Evolutionary conservation across 352 stramenopile species (phyloP), one percentile per base, ranked within the genome.

Genomic region (Pythium dissimile): DNA sequence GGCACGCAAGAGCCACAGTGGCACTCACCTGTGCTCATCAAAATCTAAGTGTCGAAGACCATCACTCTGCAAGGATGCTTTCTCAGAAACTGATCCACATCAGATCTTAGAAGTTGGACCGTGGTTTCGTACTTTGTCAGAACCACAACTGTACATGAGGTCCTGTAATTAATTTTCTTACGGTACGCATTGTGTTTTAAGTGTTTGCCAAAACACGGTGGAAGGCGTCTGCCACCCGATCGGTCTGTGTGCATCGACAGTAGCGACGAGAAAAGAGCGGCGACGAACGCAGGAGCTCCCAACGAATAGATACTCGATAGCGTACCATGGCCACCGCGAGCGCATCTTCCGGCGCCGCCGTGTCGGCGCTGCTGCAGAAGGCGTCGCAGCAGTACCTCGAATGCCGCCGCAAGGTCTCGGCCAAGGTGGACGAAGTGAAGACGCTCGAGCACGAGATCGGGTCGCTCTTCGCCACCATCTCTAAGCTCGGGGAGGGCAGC

Each of bases 321-420:
- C 12, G n/a, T 10, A 37, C 32, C 27, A 88, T 88, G 78, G 72
- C 77, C 53, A 77, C 73, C 15, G 66, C 68, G 28, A 69, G 70
- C 35, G 67, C 59, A 46, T 79, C 77, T 12, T 80, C 55, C 15
- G 56, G 26, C 31, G 55, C 55, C 11, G 55, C 74, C 43, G 78
- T 82, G 53, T 70, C 77, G n/a, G 71, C 73, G 61, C 76, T 88
- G 65, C 69, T 88, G 57, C 78, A 94, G 64, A 79, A 86, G 42
- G 73, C 79, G 41, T 92, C 82, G 38, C 78, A 90, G 64, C 73
- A 92, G 58, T 94, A 94, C 66, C 67, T 94, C 49, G 73, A 86
- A 54, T 90, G 84, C 63, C 82, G 84, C 47, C 84, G 84, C 53
- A 82, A 72, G 42, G 77, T 94, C 23, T 85, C 84, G 34, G 70